Evolutionary conservation across 164 flowering plant genomes (phyloP).

Genomic region (Akebia trifoliata): DNA sequence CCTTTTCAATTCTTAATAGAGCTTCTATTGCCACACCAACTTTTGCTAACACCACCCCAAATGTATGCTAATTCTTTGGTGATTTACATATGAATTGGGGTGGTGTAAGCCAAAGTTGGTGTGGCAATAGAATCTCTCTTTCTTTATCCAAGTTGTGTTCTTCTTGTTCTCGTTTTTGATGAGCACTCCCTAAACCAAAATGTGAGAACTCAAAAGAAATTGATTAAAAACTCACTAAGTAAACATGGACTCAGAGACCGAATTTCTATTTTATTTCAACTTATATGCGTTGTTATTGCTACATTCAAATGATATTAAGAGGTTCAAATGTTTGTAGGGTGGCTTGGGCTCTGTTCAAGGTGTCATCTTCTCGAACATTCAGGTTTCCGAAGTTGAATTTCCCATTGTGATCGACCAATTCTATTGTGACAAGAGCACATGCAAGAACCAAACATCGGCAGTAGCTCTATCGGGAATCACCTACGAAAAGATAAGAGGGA

Average conservation of each 20-base stretch:
- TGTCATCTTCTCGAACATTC: slow-evolving; percentile 48
- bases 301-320: not conserved
- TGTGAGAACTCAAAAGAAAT: not conserved
- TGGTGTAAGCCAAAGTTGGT: too few species aligned
- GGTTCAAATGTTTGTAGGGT: slow-evolving; percentile 32
- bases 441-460: slow-evolving; percentile 48
- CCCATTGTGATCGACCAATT: slow-evolving; percentile 60
- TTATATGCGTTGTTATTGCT: not conserved
- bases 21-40: not conserved
- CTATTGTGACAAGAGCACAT: slow-evolving; percentile 42
- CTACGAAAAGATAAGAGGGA: slow-evolving; percentile 44
- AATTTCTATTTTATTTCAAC: not conserved
- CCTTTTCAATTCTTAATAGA: not conserved
- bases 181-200: not conserved
- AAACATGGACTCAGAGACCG: not conserved
- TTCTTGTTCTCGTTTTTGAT: not conserved
- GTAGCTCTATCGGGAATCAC: slow-evolving; percentile 47
- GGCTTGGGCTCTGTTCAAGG: slow-evolving; percentile 54
- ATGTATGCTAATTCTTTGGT: too few species aligned
- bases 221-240: too few species aligned
- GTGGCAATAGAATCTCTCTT: too few species aligned
- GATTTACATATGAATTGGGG: too few species aligned
- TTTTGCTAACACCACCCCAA: too few species aligned
- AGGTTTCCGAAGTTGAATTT: slow-evolving; percentile 41
- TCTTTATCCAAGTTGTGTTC: not conserved